Conservation (phyloP, 495 filamentous ascomycete species). For the Neohortaea acidophila region DNA sequence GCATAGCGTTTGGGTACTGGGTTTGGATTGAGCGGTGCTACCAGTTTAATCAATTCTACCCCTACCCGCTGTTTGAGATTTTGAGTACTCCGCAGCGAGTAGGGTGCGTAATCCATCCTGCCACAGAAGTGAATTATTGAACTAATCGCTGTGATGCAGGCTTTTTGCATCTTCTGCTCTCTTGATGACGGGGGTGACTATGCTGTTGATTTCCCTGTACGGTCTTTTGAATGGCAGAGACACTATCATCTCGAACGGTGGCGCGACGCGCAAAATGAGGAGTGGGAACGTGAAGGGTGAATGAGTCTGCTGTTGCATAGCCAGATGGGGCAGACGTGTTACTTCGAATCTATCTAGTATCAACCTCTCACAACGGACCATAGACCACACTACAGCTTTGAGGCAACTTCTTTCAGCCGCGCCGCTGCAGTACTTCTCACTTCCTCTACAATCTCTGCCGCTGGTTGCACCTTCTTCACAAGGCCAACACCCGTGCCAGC, state of each 20-base stretch:
- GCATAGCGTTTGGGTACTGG: conserved; percentile 66
- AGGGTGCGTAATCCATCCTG: background rate
- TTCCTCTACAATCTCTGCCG: conserved; percentile 32
- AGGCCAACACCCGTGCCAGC: conserved; percentile 42
- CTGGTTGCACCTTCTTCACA: conserved; percentile 32
- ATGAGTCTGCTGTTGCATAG: too few species aligned
- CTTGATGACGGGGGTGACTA: conserved; percentile 56
- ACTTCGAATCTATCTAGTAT: too few species aligned
- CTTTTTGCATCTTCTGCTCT: conserved; percentile 55
- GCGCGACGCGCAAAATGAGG: background rate
- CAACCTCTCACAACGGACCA: too few species aligned
- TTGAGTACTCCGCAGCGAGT: conserved; percentile 41
- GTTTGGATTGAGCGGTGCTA: conserved; percentile 77
- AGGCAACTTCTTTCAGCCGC: too few species aligned
- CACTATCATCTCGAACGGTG: conserved; percentile 5
- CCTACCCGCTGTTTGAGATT: conserved; percentile 67
- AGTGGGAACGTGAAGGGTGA: conserved; percentile 9
- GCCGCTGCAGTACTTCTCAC: conserved; percentile 24
- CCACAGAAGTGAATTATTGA: background rate
- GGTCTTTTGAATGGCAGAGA: conserved; percentile 50
- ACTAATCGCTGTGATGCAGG: background rate
- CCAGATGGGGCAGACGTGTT: too few species aligned
- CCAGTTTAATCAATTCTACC: conserved; percentile 66
- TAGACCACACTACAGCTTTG: too few species aligned
- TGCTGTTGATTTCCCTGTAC: conserved; percentile 51